Evolutionary conservation across 73 alveolate species (phyloP), one percentile per base, ranked within the genome.

Genomic region (Tetrahymena thermophila): DNA sequence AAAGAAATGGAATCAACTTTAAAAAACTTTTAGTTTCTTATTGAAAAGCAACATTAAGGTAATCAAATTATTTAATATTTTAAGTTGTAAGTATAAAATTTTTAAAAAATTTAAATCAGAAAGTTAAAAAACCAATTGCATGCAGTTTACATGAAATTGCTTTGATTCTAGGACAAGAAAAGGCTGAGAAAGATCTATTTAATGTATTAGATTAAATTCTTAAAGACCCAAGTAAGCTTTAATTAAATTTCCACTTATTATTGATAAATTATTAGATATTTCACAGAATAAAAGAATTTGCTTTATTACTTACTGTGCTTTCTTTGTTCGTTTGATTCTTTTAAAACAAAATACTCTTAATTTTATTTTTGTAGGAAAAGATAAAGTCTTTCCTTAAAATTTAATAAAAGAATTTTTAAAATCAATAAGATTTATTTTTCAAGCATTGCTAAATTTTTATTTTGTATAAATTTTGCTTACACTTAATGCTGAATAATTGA

Each of bases 121-220:
- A 58, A 95, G 97, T 96, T 9, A 96, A 97, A 93, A 94, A 95
- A 34, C 93, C 97, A 17, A 84, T 97, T 17, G 97, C 98, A 14
- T 93, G 96, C 55, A 94, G 96, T 25, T 35, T 97, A 14, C 98
- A 97, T 89, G 97, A 96, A 35, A 95, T 97, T 14, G 99, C 98
- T 10, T 96, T 94, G 44, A 40, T 96, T 10, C 55, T 97, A 23
- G 99, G 98, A n/a, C 94, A 95, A 43, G 96, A 96, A 93, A 56
- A 42, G 37, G 96, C 98, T 10, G 98, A 96, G 84, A 93, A 56
- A 43, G 97, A 96, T 35, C 89, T 97, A 3, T 94, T 96, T 14
- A 58, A 94, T n/a, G 94, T 97, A 13, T 85, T 95, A 13, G 96
- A 97, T 84, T 35, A 57, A 93, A 93, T 96, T 35, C 94, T 95